These are phyloP conservation scores for Dryadomyces quercivorus DNA, from an alignment of 2,329 filamentous ascomycete genomes.

Conservation along the genomic window DNA sequence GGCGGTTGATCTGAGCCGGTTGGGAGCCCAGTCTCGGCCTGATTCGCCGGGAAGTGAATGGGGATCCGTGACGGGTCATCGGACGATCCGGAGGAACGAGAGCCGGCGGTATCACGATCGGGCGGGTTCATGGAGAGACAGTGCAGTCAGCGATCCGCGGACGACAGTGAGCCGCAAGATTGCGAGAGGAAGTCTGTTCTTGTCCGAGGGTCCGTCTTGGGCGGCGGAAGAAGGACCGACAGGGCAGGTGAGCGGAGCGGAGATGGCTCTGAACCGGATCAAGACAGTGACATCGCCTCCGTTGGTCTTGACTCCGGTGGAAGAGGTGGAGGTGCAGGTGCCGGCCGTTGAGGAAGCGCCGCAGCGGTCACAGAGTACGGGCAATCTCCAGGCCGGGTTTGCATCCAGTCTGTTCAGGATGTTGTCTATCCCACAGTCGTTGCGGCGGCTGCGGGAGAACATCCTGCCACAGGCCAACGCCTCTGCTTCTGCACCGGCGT, in stretches of 20 bases:
- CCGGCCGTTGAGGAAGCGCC: neutral
- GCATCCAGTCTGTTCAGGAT: constrained; percentile 16
- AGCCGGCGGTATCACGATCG: constrained; percentile 29
- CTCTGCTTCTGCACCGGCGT: neutral
- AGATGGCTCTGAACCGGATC: constrained; percentile 29
- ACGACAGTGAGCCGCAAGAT: constrained; percentile 28
- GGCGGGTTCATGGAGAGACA: constrained; percentile 31
- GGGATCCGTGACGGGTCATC: constrained; percentile 16
- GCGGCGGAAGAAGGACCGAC: constrained; percentile 19
- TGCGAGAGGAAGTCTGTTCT: constrained; percentile 22
- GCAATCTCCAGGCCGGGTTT: constrained; percentile 16
- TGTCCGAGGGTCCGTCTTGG: constrained; percentile 5
- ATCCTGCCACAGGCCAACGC: constrained; percentile 4
- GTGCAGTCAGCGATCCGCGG: constrained; percentile 25
- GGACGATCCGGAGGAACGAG: constrained; percentile 27
- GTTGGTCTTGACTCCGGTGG: constrained; percentile 12
- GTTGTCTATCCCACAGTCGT: constrained; percentile 16
- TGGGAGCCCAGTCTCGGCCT: neutral
- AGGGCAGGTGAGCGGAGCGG: constrained; percentile 28
- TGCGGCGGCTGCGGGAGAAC: constrained; percentile 18
- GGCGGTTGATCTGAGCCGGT: neutral
- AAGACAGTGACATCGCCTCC: constrained; percentile 23
- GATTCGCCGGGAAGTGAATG: neutral
- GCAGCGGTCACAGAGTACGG: constrained; percentile 8
- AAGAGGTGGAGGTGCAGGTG: neutral